Evolutionary conservation across 1,284 basidiomycete genomes (phyloP).

Genomic region (Thelephora terrestris): DNA sequence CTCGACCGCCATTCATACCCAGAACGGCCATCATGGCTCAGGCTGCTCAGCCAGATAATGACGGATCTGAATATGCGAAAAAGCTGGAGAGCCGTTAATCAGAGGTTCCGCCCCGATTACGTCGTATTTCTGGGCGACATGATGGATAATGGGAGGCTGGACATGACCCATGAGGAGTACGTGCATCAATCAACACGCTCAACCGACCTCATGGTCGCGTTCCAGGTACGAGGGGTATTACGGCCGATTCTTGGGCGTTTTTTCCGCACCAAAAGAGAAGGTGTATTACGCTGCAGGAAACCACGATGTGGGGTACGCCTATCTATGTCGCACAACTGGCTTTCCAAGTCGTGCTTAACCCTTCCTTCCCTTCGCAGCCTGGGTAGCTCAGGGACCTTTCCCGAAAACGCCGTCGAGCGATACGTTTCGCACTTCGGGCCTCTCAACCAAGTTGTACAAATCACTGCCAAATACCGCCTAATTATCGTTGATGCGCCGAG

Average conservation of each 20-base stretch:
- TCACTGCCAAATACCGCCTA: conserved; percentile 59
- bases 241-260: conserved; percentile 53
- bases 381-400: conserved; percentile 46
- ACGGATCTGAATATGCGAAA: conserved; percentile 73
- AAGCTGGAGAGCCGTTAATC: conserved; percentile 59
- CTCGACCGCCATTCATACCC: conserved; percentile 58
- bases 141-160: conserved; percentile 70
- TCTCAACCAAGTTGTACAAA: conserved; percentile 38
- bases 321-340: conserved; percentile 3
- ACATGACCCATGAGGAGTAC: conserved; percentile 62
- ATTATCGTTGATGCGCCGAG: conserved; percentile 69
- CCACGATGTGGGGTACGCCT: conserved; percentile 68
- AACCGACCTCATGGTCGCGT: neutral
- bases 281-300: conserved; percentile 79
- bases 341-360: conserved; percentile 4
- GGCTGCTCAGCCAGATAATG: conserved; percentile 45
- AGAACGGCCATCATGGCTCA: conserved; percentile 35
- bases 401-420: conserved; percentile 47
- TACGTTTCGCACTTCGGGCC: conserved; percentile 62
- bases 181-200: neutral
- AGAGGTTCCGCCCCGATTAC: conserved; percentile 53
- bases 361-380: conserved; percentile 34
- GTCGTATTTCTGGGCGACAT: conserved; percentile 85
- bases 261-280: conserved; percentile 35
- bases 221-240: conserved; percentile 65